A percentile compares a stretch with the other conserved stretches of the same genome.
Conservation (phyloP, 768 basidiomycete species). For the Infundibulicybe gibba region DNA sequence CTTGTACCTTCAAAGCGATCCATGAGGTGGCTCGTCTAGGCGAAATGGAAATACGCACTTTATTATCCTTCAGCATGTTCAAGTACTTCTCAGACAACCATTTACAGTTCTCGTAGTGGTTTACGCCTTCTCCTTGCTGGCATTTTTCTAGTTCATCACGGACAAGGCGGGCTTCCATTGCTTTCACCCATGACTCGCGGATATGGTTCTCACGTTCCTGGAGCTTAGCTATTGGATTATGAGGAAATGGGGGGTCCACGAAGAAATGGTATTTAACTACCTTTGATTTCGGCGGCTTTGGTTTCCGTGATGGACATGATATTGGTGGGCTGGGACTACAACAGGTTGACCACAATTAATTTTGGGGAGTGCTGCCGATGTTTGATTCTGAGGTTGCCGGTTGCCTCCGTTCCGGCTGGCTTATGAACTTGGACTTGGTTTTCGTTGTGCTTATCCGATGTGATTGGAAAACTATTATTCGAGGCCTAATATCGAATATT, state of each 20-base stretch:
- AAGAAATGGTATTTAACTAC: conserved; percentile 20
- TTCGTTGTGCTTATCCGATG: too few relatives aligned
- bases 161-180: conserved; percentile 90
- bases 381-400: conserved; percentile 8
- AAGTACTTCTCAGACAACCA: conserved; percentile 83
- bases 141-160: conserved; percentile 88
- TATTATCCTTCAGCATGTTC: conserved; percentile 73
- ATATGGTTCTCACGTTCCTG: conserved; percentile 71
- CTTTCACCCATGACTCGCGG: conserved; percentile 90
- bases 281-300: conserved; percentile 46
- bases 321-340: conserved; percentile 8
- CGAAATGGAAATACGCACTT: conserved; percentile 49
- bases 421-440: too few relatives aligned
- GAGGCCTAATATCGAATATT: too few relatives aligned
- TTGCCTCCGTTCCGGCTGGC: too few relatives aligned
- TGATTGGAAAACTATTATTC: too few relatives aligned
- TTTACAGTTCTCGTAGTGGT: conserved; percentile 86
- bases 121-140: conserved; percentile 86
- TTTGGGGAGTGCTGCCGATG: conserved; percentile 13
- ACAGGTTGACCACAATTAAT: conserved; percentile 6
- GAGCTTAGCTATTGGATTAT: conserved; percentile 45
- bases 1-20: conserved; percentile 59
- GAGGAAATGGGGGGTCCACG: not conserved
- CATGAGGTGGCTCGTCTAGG: not conserved
- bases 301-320: conserved; percentile 39